Percentiles rank a stretch among this genome's conserved stretches.
These are phyloP conservation scores for Moricandia arvensis DNA, from an alignment of 345 rosid species.

Conservation along the genomic window DNA sequence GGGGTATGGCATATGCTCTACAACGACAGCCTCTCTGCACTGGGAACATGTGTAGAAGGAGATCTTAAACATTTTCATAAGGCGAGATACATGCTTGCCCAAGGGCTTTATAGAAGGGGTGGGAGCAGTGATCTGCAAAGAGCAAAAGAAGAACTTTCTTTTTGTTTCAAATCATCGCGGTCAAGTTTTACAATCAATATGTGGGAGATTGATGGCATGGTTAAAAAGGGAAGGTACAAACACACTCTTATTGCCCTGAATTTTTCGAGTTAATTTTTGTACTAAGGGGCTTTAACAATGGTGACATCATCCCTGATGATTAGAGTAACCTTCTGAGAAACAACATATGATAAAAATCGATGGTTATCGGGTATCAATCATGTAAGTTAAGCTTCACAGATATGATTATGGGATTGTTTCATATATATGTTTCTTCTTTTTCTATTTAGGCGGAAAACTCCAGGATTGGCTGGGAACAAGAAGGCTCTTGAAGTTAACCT, in stretches of 20 bases:
- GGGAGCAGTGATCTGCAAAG: constrained; percentile 72
- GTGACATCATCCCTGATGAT: constrained; percentile 8
- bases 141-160: constrained; percentile 92
- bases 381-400: constrained; percentile 2
- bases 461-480: constrained; percentile 75
- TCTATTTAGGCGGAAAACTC: constrained; percentile 73
- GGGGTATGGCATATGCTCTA: constrained; percentile 82
- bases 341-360: constrained; percentile 11
- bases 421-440: constrained; percentile 20
- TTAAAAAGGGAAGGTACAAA: constrained; percentile 83
- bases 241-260: constrained; percentile 17
- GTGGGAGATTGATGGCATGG: constrained; percentile 99
- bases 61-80: constrained; percentile 98
- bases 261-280: background rate
- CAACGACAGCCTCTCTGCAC: constrained; percentile 80
- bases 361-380: constrained; percentile 12
- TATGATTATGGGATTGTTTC: constrained; percentile 15
- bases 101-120: constrained; percentile 76
- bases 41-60: constrained; percentile 86
- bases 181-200: constrained; percentile 91
- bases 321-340: constrained; percentile 12
- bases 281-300: background rate
- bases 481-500: constrained; percentile 86
- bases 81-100: constrained; percentile 96
- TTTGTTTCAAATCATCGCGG: constrained; percentile 90